Evolutionary conservation across 2,329 filamentous ascomycete species (phyloP), one percentile per base, ranked within the genome.

Genomic region (Fusarium abutilonis): DNA sequence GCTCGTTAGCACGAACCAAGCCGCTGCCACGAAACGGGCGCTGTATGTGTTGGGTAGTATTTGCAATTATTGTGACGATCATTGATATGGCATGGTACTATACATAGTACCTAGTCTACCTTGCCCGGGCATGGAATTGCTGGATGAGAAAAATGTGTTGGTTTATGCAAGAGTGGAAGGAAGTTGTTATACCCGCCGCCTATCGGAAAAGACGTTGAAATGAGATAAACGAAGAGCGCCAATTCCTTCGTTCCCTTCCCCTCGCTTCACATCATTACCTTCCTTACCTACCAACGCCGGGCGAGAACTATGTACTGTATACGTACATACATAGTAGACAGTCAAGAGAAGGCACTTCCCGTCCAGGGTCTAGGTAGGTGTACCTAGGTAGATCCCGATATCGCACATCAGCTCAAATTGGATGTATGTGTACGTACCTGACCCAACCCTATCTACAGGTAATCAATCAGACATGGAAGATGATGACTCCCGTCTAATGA

Each of bases 181-280:
- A 13, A 17, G 8, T 31, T 43, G 42, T 26, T 29, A 32, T 34
- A 14, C 15, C 29, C 19, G 39, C 15, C 36, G 34, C 29, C 15
- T 23, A 56, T 48, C 32, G 32, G 36, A 28, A n/a, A 40, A 29
- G 32, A 56, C 23, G 42, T 58, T 61, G 38, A 38, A 56, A 44
- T 51, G 45, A 64, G 58, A 58, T 63, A 63, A 42, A 62, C 57
- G 40, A 61, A 56, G 40, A 29, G 21, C 21, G 21, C 32, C 32
- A 48, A 47, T 19, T 35, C 9, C 29, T 36, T 60, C 54, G 32
- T 60, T 38, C 15, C 28, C 35, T 10, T 49, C 49, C 39, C 23
- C 23, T 60, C 40, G 43, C 35, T 49, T 52, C 56, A 39, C 49
- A 41, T 49, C 34, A 26, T 10, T 42, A 28, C 15, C 32, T 10